Evolutionary conservation across 176 grass and related monocot species (phyloP), one percentile per base, ranked within the genome.

Genomic region (Lolium perenne): DNA sequence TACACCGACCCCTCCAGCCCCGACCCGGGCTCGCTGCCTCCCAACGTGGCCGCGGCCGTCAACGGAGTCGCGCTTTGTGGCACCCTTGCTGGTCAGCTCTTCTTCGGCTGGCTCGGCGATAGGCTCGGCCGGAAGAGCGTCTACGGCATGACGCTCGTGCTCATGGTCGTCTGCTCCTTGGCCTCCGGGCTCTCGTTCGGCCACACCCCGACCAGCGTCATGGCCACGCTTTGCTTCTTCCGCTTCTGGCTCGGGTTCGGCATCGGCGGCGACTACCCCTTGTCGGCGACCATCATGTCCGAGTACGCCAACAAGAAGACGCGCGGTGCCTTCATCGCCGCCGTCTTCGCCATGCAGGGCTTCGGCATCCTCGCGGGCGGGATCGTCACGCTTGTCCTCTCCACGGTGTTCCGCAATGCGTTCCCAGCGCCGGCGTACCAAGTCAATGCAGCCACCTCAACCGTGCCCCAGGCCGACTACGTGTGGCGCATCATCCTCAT

Each of bases 161-260:
- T 97, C 70, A 92, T 97, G 94, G 92, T 97, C 0, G 0, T 94
- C 1, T 94, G 88, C 57, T 97, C 90, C 45, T 0, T 97, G 11
- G 90, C 92, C 0, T 94, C 92, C 0, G 90, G 85, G 17, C 90
- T 94, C 13, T 94, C 94, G 6, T 97, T 92, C 9, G 59, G 92
- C 1, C 23, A 60, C 50, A 41, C 40, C 5, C 54, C 54, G 3
- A 58, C 94, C 38, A 94, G 76, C 8, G 92, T 92, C 8, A 83
- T 97, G 1, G 22, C 15, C 0, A 89, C 90, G 41, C 91, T 97
- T 10, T 94, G 90, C 58, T 97, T 94, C 92, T 97, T 94, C 83
- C 89, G 87, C 4, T 97, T 97, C 85, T 97, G 92, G 94, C 89
- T 97, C 13, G 94, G 94, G 25, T 94, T 97, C 84, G 94, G 94